phyloP scores from a whole-genome alignment of 192 early-diverging fungal species.

The Gonapodya prolifera region DNA sequence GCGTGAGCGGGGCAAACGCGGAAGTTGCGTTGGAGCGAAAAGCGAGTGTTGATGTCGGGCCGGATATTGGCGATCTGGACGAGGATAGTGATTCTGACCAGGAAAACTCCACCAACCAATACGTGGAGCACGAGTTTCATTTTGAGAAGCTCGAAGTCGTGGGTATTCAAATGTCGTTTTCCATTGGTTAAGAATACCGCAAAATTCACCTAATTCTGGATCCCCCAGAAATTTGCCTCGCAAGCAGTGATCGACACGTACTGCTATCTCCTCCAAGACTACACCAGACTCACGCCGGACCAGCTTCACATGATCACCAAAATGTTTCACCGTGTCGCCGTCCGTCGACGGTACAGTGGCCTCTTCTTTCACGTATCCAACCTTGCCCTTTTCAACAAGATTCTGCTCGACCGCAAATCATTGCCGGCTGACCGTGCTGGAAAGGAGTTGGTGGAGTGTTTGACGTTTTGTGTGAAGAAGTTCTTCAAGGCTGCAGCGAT shows the following conservation, averaged over 20 bases:
- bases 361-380: constrained; percentile 35
- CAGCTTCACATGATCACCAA: constrained; percentile 37
- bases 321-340: constrained; percentile 55
- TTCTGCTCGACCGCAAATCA: neutral
- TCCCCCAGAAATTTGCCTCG: constrained; percentile 34
- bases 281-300: constrained; percentile 26
- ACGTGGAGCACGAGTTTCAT: neutral
- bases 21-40: too few relatives aligned
- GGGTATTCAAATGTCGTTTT: neutral
- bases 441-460: neutral
- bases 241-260: constrained; percentile 39
- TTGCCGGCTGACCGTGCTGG: neutral
- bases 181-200: neutral
- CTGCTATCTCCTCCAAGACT: constrained; percentile 39
- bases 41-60: too few relatives aligned
- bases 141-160: neutral
- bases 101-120: too few relatives aligned
- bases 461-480: too few relatives aligned
- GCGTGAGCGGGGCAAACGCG: too few relatives aligned
- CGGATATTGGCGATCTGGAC: too few relatives aligned
- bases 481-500: too few relatives aligned
- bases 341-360: constrained; percentile 34
- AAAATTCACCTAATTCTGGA: neutral
- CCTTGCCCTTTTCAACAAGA: neutral
- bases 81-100: too few relatives aligned